These are phyloP conservation scores for Monosporozyma siamensis DNA, from an alignment of 805 yeast genomes.

Conservation along the genomic window DNA sequence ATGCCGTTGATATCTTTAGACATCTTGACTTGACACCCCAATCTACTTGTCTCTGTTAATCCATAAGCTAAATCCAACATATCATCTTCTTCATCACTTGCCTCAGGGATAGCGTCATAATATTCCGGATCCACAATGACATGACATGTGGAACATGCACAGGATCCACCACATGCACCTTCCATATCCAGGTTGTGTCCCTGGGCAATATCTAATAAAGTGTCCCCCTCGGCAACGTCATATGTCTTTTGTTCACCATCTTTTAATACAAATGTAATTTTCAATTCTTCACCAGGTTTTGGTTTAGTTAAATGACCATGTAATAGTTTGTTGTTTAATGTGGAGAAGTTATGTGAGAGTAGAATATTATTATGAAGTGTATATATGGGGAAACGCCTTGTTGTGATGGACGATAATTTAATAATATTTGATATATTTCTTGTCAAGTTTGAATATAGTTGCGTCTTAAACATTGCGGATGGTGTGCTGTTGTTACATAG, in stretches of 20 bases:
- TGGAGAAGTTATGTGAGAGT: conserved; percentile 15
- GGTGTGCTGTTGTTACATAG: no score
- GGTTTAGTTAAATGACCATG: conserved; percentile 92
- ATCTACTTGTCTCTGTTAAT: conserved; percentile 87
- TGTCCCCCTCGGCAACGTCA: conserved; percentile 90
- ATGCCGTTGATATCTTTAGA: conserved; percentile 84
- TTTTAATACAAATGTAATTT: conserved; percentile 81
- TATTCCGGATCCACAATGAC: conserved; percentile 91
- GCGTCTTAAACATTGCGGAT: not conserved
- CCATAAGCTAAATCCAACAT: conserved; percentile 98
- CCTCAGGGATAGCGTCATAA: conserved; percentile 87
- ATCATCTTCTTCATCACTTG: conserved; percentile 95
- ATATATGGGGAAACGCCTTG: no score
- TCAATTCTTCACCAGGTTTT: conserved; percentile 83
- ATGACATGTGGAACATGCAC: conserved; percentile 98
- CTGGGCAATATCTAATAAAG: conserved; percentile 88
- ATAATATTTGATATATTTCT: not conserved
- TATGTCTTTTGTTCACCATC: conserved; percentile 76
- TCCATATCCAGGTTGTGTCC: conserved; percentile 92
- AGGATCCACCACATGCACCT: conserved; percentile 97
- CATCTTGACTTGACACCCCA: conserved; percentile 92
- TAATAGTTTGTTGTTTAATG: conserved; percentile 8
- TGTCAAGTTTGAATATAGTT: not conserved
- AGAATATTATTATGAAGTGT: not conserved
- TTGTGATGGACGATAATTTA: no score